A percentile compares a stretch with the other conserved stretches of the same genome.
Conservation (phyloP, 2,329 filamentous ascomycete genomes). For the Arthrobotrys sinensis region DNA sequence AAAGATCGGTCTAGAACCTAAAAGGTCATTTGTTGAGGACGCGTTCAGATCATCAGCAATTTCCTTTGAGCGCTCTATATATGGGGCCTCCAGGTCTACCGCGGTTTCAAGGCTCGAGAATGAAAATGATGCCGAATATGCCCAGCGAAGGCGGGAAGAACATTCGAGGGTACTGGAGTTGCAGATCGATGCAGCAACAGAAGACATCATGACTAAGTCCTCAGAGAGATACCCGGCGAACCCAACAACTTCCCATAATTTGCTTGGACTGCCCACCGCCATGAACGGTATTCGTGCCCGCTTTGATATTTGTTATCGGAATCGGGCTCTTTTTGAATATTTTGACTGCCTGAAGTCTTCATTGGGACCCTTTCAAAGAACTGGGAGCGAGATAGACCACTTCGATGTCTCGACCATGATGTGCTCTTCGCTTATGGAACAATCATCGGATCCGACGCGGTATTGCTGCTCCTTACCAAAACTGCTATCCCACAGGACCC, state of each 20-base stretch:
- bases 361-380: not conserved
- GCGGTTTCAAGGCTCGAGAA: not conserved
- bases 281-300: slow-evolving; percentile 3
- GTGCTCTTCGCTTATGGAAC: not conserved
- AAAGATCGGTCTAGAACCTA: not conserved
- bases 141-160: not conserved
- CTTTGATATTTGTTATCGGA: slow-evolving; percentile 12
- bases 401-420: not conserved
- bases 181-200: not conserved
- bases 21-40: not conserved
- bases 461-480: not conserved
- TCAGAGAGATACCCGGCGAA: not conserved
- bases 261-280: not conserved
- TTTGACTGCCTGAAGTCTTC: not conserved
- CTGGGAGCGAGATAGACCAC: not conserved
- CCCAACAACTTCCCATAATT: not conserved
- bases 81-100: not conserved
- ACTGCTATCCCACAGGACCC: not conserved
- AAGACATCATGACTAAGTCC: slow-evolving; percentile 7
- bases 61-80: not conserved
- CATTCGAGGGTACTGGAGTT: not conserved
- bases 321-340: not conserved
- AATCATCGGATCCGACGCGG: not conserved
- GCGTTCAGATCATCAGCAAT: not conserved
- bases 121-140: slow-evolving; percentile 13